Evolutionary conservation across 1,139 yeast genomes (phyloP), one percentile per base, ranked within the genome.

Genomic region (Yamadazyma atlantica): DNA sequence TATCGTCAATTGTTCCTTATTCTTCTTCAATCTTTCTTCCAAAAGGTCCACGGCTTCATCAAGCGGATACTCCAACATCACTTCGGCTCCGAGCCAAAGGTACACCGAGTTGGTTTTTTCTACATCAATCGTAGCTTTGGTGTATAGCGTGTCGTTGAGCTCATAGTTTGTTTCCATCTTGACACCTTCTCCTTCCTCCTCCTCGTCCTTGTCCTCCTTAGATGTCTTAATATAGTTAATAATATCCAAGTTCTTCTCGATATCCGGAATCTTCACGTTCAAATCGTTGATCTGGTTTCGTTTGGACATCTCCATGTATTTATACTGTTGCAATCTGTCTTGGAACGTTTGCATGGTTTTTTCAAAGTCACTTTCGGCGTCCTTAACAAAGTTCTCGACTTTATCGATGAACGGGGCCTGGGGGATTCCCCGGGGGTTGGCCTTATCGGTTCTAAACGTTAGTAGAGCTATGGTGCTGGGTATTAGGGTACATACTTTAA

Each of bases 11-110:
- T 79, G 85, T 35, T 73, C 69, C 49, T 76, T 63, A 24, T 95
- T 90, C 26, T 78, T 77, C 19, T 60, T 62, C 45, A 90, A 72
- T 57, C 92, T 80, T 29, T 74, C 75, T 18, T 71, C 57, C 42
- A 94, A 68, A 51, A 94, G 69, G 22, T 69, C 81, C 35, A 82
- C 74, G 1, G 98, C 98, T 58, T 92, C 98, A 32, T 78, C 85
- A 26, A 88, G 69, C 4, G 96, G 90, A 58, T 92, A 92, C 58
- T 92, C 98, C 53, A 94, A 71, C 98, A 92, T 92, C 14, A 92
- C 94, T 53, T 90, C 96, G 1, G 99, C 97, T 9, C 99, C 99
- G 15, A 92, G 73, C 98, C 98, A 92, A 38, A 92, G 72, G 46
- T 80, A 80, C 2, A 92, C 98, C 2, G 73, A 63, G 28, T 69